Evolutionary conservation across 2,329 filamentous ascomycete genomes (phyloP), one percentile per base, ranked within the genome.

Genomic region (Beauveria scarabaeidicola): DNA sequence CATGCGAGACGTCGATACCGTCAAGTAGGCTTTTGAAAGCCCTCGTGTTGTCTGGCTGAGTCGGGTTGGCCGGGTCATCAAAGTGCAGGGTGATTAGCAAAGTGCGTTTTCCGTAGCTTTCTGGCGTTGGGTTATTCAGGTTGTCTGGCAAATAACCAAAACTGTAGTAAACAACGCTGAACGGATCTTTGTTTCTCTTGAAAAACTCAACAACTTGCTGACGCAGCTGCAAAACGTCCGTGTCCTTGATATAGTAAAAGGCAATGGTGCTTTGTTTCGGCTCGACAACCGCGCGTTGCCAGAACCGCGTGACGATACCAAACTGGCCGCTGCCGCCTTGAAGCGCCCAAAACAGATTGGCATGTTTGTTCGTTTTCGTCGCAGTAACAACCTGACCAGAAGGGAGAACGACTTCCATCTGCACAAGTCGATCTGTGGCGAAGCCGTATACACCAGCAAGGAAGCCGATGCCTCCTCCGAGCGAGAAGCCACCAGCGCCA

Each of bases 391-490:
- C 69, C 1, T 64, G 58, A 0, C 78, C 78, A 27, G 72, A 69
- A 0, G 75, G 73, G 1, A 79, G 71, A 1, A 82, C 78, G 19
- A 82, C 70, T 62, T 80, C 72, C 50, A 72, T 77, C 36, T 70
- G 72, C 29, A 66, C 64, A 6, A 78, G 71, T 17, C 71, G 74
- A 65, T 80, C 77, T 58, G 74, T 77, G 17, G 72, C 74, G 65
- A 75, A 77, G 6, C 80, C 80, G 41, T 74, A 67, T 0, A 67
- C 69, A 1, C 73, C 72, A 2, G 74, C 72, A 63, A 79, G 76
- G 67, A 74, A 81, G 1, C 76, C 78, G 27, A 81, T 74, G 8
- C 79, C 79, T 25, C 79, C 76, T 5, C 77, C 77, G 1, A 79
- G 71, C 5, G 75, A 64, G 29, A 78, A 69, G 1, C 78, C 78